Conservation (phyloP, 2,329 filamentous ascomycete genomes). For the Trichoderma polysporum region DNA sequence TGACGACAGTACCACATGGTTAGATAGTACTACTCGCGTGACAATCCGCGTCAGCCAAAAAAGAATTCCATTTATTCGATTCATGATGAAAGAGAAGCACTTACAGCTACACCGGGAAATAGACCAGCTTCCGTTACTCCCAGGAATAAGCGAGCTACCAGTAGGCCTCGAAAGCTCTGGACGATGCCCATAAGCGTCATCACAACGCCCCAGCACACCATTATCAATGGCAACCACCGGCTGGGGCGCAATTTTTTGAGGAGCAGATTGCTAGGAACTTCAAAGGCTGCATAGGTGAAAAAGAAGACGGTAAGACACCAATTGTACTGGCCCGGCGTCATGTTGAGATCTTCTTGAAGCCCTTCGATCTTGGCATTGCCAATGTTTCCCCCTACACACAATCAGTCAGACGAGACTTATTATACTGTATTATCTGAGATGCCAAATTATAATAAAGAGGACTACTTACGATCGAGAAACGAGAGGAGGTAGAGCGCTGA, state of each 20-base stretch:
- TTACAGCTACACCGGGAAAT: conserved; percentile 60
- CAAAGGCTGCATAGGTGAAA: conserved; percentile 72
- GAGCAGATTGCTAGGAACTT: conserved; percentile 74
- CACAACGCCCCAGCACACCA: conserved; percentile 58
- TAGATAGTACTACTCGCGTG: conserved; percentile 45
- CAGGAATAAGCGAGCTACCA: conserved; percentile 55
- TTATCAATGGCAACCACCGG: conserved; percentile 73
- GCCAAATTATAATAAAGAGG: background rate
- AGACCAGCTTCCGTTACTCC: conserved; percentile 67
- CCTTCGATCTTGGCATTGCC: conserved; percentile 66
- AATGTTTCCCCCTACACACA: conserved; percentile 53
- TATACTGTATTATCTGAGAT: background rate
- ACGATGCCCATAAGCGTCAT: conserved; percentile 57
- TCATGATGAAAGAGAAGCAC: background rate
- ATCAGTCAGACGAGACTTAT: background rate
- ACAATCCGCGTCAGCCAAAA: background rate
- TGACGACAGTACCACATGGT: conserved; percentile 61
- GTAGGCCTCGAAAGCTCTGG: conserved; percentile 46
- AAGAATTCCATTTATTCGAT: background rate
- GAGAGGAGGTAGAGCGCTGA: conserved; percentile 66
- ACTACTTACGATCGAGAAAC: conserved; percentile 58
- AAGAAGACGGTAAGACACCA: conserved; percentile 72
- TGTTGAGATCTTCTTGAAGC: conserved; percentile 51
- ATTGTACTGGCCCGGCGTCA: conserved; percentile 70
- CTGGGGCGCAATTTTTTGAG: conserved; percentile 73